phyloP scores from a whole-genome alignment of 345 rosid genomes.

The Hibiscus trionum region DNA sequence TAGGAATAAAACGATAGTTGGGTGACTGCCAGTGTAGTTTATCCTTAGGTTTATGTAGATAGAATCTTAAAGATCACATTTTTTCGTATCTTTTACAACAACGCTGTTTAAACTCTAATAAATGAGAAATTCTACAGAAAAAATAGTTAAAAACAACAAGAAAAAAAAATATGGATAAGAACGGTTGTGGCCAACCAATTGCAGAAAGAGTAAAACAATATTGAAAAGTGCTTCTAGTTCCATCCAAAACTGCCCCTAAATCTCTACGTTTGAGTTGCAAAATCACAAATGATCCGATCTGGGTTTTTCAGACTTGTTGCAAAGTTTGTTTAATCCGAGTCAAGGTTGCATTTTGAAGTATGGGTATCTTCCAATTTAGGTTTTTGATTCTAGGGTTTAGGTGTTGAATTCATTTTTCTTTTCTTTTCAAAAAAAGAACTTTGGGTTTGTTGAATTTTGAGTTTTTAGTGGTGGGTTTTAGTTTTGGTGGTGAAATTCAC shows the following conservation, averaged over 20 bases:
- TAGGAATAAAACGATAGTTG: no score
- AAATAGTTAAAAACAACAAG: no score
- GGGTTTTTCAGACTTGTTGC: not conserved
- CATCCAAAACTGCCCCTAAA: not conserved
- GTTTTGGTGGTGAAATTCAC: conserved; percentile 4
- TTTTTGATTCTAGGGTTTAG: conserved; percentile 1
- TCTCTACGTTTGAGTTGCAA: not conserved
- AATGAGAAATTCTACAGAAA: no score
- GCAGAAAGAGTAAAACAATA: not conserved
- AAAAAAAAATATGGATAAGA: not conserved
- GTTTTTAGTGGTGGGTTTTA: conserved; percentile 1
- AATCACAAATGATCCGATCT: not conserved
- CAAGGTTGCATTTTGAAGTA: conserved; percentile 9
- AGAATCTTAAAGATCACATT: no score
- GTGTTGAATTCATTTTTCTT: not conserved
- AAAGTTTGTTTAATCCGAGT: not conserved
- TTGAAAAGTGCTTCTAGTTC: not conserved
- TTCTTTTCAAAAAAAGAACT: not conserved
- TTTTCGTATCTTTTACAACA: no score
- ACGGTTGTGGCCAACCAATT: not conserved
- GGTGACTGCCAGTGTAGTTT: no score
- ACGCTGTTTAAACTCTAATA: no score
- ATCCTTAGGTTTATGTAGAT: no score
- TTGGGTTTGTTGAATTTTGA: not conserved
- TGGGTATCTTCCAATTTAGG: not conserved